Conservation (phyloP, 208 protist genomes). For the Polymyxa betae region DNA sequence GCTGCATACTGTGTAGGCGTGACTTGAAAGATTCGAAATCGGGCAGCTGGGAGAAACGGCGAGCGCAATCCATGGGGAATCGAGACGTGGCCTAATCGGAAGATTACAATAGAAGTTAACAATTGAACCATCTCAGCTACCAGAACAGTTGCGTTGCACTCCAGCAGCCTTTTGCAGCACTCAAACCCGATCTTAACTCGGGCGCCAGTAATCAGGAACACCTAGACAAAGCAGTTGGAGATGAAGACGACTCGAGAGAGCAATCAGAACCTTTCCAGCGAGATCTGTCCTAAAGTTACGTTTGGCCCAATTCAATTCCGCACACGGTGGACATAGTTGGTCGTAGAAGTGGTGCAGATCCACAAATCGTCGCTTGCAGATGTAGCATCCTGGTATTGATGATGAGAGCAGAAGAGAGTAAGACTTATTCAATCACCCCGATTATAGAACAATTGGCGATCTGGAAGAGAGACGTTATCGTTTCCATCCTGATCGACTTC, state of each 20-base stretch:
- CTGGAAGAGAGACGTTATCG: background rate
- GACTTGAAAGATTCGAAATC: constrained; percentile 86
- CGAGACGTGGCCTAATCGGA: constrained; percentile 60
- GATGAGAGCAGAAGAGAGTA: background rate
- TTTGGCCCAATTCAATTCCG: constrained; percentile 91
- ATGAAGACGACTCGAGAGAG: background rate
- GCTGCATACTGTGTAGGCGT: constrained; percentile 77
- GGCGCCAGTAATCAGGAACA: constrained; percentile 86
- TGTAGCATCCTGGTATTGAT: constrained; percentile 51
- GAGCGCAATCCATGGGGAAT: constrained; percentile 68
- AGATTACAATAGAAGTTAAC: too few species aligned
- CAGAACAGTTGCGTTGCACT: constrained; percentile 69
- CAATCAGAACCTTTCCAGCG: constrained; percentile 72
- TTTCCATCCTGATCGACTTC: background rate
- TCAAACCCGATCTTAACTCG: constrained; percentile 78
- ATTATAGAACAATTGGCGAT: background rate
- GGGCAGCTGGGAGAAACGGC: constrained; percentile 79
- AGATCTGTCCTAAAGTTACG: constrained; percentile 85
- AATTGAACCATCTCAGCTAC: too few species aligned
- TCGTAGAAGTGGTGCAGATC: constrained; percentile 94
- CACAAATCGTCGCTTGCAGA: constrained; percentile 73
- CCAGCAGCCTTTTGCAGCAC: constrained; percentile 67
- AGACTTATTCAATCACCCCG: background rate
- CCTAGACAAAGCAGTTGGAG: background rate
- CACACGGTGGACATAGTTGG: constrained; percentile 89